Evolutionary conservation across 257 asterid genomes (phyloP).

Genomic region (Nicotiana benthamiana): DNA sequence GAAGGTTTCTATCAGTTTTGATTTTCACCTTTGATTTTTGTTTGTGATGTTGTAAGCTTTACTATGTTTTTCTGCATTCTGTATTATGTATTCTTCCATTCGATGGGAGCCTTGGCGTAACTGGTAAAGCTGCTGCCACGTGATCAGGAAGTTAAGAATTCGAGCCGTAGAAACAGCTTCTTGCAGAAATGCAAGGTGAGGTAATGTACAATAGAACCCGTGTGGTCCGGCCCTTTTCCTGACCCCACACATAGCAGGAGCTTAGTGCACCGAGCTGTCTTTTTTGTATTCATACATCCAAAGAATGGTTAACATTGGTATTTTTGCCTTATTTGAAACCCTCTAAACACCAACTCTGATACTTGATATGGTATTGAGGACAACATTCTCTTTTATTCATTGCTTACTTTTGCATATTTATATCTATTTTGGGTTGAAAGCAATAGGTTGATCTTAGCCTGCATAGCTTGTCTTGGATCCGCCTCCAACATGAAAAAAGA

Average conservation of each 20-base stretch:
- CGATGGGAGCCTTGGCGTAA: background rate
- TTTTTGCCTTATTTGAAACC: background rate
- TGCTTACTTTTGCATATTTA: background rate
- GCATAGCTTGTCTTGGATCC: background rate
- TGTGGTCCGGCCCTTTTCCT: no score
- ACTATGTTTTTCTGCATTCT: conserved; percentile 39
- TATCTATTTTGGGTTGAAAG: background rate
- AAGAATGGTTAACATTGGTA: background rate
- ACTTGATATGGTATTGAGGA: background rate
- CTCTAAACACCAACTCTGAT: background rate
- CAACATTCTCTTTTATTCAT: background rate
- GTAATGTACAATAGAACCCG: no score
- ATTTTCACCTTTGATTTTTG: background rate
- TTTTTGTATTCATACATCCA: conserved; percentile 1
- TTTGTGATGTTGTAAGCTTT: conserved; percentile 50
- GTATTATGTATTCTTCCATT: conserved; percentile 32
- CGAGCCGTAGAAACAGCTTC: no score
- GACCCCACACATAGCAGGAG: no score
- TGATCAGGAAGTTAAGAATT: no score
- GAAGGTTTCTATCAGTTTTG: conserved; percentile 10
- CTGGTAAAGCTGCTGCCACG: no score
- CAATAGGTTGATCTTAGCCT: no score
- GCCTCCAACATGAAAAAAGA: background rate
- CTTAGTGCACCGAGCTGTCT: no score
- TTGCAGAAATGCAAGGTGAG: no score